Conservation (phyloP, 2,329 filamentous ascomycete species). For the Penicillium brasilianum region DNA sequence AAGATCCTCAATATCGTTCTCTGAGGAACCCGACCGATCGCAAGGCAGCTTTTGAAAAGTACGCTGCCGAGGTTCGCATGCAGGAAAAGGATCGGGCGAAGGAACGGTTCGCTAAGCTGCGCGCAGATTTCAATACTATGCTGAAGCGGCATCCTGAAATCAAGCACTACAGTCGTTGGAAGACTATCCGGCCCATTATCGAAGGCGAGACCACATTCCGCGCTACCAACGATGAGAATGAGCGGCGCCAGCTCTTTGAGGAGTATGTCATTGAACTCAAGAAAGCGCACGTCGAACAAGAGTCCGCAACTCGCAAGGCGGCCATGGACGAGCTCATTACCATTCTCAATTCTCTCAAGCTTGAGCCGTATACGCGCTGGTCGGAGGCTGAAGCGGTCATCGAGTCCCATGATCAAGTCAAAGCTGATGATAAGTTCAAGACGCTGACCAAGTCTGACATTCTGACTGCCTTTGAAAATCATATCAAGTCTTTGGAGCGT, state of each 20-base stretch:
- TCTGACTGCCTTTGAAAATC: conserved; percentile 89
- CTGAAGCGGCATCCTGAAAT: conserved; percentile 95
- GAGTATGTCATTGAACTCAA: conserved; percentile 89
- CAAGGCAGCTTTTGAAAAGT: conserved; percentile 91
- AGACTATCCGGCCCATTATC: conserved; percentile 90
- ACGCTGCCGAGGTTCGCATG: conserved; percentile 82
- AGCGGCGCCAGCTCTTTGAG: conserved; percentile 87
- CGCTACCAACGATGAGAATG: conserved; percentile 83
- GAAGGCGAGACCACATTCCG: conserved; percentile 95
- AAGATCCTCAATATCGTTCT: conserved; percentile 89
- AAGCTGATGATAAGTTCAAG: conserved; percentile 83
- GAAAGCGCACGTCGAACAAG: conserved; percentile 76
- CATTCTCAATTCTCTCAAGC: conserved; percentile 76
- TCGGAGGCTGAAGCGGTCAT: conserved; percentile 84
- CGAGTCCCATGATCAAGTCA: conserved; percentile 75
- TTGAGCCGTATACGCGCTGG: conserved; percentile 96
- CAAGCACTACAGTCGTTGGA: conserved; percentile 96
- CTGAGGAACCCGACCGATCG: conserved; percentile 92
- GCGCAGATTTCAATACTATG: conserved; percentile 94
- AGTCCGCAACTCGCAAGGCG: conserved; percentile 72
- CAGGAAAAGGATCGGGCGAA: conserved; percentile 95
- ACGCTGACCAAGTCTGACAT: conserved; percentile 86
- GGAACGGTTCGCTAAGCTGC: conserved; percentile 88
- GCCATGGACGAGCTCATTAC: conserved; percentile 83
- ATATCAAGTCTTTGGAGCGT: conserved; percentile 90